Percentiles rank a stretch among this genome's conserved stretches.
Evolutionary conservation across 352 stramenopile species (phyloP).

Genomic region (Globisporangium yorkense): DNA sequence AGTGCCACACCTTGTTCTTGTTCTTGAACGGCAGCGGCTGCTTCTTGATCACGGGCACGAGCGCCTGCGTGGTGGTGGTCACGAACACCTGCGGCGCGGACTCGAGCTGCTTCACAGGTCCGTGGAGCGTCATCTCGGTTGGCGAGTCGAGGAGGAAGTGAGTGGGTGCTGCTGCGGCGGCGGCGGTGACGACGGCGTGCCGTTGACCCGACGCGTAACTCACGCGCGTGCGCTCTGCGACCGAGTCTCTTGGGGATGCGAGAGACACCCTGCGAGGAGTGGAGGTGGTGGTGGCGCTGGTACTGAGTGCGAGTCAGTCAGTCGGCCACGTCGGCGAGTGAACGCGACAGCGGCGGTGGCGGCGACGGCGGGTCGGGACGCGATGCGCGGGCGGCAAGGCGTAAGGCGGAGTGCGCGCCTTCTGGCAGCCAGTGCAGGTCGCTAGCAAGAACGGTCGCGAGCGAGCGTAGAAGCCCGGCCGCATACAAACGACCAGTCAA

Average conservation of each 20-base stretch:
- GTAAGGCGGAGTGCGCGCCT: background rate
- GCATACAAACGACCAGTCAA: background rate
- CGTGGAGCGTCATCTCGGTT: constrained; percentile 34
- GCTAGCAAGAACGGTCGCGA: background rate
- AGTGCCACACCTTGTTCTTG: constrained; percentile 58
- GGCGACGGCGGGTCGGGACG: background rate
- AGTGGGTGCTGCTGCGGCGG: background rate
- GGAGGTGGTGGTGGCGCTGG: background rate
- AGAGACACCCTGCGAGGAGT: background rate
- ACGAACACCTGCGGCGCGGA: constrained; percentile 32
- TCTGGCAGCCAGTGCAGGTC: background rate
- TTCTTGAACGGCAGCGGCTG: constrained; percentile 22
- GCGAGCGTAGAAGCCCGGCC: background rate
- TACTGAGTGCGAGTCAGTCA: background rate
- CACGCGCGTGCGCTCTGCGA: background rate
- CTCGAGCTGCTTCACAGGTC: constrained; percentile 42
- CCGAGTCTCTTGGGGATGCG: background rate
- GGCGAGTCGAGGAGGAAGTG: background rate
- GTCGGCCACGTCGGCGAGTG: background rate
- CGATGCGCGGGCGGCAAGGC: constrained; percentile 2
- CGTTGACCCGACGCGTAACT: constrained; percentile 1
- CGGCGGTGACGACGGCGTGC: background rate
- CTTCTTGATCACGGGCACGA: constrained; percentile 49
- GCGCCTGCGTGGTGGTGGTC: constrained; percentile 22
- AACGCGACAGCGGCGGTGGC: background rate